phyloP scores from a whole-genome alignment of 805 yeast genomes.

The Kuraishia borneana region DNA sequence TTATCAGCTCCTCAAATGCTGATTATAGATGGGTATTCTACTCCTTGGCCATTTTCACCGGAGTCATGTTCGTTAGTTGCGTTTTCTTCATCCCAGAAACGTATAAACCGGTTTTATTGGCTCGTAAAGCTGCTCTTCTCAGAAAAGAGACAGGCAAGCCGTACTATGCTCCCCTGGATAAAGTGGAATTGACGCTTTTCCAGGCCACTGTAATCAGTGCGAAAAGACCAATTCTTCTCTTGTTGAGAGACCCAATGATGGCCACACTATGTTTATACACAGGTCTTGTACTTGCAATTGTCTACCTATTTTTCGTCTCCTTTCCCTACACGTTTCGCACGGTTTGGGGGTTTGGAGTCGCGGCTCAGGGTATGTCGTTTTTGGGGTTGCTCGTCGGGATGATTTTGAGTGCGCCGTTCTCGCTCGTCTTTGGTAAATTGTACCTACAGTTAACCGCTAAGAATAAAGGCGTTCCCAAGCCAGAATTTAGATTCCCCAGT shows the following conservation, averaged over 20 bases:
- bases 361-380: conserved; percentile 56
- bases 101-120: conserved; percentile 56
- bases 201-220: conserved; percentile 32
- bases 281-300: conserved; percentile 45
- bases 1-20: conserved; percentile 41
- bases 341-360: conserved; percentile 38
- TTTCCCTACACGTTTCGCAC: conserved; percentile 48
- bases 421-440: conserved; percentile 20
- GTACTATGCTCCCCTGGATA: conserved; percentile 30
- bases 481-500: conserved; percentile 49
- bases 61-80: conserved; percentile 37
- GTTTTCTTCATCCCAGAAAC: conserved; percentile 52
- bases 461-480: conserved; percentile 31
- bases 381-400: conserved; percentile 46
- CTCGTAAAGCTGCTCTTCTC: conserved; percentile 37
- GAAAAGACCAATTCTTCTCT: conserved; percentile 38
- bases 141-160: conserved; percentile 30
- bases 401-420: conserved; percentile 26
- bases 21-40: conserved; percentile 66
- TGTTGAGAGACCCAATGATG: conserved; percentile 45
- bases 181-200: conserved; percentile 19
- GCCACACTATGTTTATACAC: conserved; percentile 41
- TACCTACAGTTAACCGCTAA: conserved; percentile 19
- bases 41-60: conserved; percentile 62
- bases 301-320: conserved; percentile 57